A percentile compares a stretch with the other conserved stretches of the same genome.
Evolutionary conservation across 2,329 filamentous ascomycete species (phyloP).

Genomic region (Aureobasidium pullulans): DNA sequence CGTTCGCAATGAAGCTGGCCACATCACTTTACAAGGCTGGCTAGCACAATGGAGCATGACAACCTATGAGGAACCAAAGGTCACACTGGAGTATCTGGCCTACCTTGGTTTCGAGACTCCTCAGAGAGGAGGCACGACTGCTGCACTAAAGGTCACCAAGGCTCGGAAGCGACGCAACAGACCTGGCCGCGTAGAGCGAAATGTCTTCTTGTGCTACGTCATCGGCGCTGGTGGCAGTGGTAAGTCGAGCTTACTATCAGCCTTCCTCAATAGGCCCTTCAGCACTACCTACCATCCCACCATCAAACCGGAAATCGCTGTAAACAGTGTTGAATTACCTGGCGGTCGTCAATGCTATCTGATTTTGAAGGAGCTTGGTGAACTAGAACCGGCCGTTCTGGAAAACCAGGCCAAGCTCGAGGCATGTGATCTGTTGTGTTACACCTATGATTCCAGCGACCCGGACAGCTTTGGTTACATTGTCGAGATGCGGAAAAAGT

Average conservation of each 20-base stretch:
- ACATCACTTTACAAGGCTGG: conserved; percentile 96
- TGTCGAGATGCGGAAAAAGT: conserved; percentile 67
- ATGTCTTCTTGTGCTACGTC: conserved; percentile 90
- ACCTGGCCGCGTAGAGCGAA: conserved; percentile 81
- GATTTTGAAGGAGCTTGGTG: conserved; percentile 89
- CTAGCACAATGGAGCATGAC: conserved; percentile 99
- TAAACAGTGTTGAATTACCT: conserved; percentile 92
- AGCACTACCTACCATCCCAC: conserved; percentile 80
- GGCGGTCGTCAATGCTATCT: conserved; percentile 96
- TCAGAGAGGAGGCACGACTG: conserved; percentile 64
- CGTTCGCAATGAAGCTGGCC: conserved; percentile 86
- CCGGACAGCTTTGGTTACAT: conserved; percentile 94
- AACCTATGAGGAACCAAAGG: conserved; percentile 91
- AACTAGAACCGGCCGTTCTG: conserved; percentile 88
- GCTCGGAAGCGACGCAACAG: conserved; percentile 75
- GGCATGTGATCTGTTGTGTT: conserved; percentile 88
- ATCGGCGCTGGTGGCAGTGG: conserved; percentile 78
- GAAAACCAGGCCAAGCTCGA: conserved; percentile 88
- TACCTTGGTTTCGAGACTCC: conserved; percentile 89
- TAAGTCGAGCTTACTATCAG: conserved; percentile 84
- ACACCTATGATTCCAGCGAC: conserved; percentile 93
- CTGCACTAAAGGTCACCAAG: conserved; percentile 88
- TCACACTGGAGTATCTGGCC: conserved; percentile 88
- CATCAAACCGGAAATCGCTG: conserved; percentile 86
- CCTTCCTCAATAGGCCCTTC: conserved; percentile 85